Evolutionary conservation across 208 protist genomes (phyloP).

Genomic region (Trichomonas tenax): DNA sequence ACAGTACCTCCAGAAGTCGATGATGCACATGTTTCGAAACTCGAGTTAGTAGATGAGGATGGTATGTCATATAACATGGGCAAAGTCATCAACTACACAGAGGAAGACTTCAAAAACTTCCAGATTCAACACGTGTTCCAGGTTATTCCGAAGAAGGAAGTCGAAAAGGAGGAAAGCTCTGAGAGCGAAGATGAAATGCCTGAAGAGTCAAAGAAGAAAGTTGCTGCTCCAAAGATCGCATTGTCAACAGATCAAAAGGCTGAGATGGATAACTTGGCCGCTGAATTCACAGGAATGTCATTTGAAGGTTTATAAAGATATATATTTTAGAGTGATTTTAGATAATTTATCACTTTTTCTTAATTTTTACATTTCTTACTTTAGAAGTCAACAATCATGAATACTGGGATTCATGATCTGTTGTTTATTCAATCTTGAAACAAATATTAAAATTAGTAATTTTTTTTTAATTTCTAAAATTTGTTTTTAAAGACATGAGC

Average conservation of each 20-base stretch:
- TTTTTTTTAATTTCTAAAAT: no score
- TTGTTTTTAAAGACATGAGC: no score
- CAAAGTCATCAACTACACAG: neutral
- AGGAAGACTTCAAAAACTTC: constrained; percentile 2
- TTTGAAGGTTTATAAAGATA: neutral
- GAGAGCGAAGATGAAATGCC: neutral
- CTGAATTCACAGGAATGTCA: neutral
- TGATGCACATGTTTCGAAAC: neutral
- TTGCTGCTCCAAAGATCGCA: neutral
- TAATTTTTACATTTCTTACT: no score
- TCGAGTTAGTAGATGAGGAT: neutral
- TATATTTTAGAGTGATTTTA: neutral
- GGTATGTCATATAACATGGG: neutral
- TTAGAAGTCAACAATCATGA: no score
- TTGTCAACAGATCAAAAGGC: neutral
- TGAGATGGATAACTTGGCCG: neutral
- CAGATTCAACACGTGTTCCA: constrained; percentile 3
- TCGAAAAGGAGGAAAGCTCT: neutral
- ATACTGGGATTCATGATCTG: no score
- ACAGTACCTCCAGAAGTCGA: constrained; percentile 16
- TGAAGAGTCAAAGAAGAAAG: neutral
- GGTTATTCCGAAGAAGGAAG: neutral
- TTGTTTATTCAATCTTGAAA: no score
- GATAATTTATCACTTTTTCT: no score
- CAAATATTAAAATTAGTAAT: no score